These are phyloP conservation scores for Phylloboletellus chloephorus DNA, from an alignment of 1,284 basidiomycete genomes.

Conservation along the genomic window DNA sequence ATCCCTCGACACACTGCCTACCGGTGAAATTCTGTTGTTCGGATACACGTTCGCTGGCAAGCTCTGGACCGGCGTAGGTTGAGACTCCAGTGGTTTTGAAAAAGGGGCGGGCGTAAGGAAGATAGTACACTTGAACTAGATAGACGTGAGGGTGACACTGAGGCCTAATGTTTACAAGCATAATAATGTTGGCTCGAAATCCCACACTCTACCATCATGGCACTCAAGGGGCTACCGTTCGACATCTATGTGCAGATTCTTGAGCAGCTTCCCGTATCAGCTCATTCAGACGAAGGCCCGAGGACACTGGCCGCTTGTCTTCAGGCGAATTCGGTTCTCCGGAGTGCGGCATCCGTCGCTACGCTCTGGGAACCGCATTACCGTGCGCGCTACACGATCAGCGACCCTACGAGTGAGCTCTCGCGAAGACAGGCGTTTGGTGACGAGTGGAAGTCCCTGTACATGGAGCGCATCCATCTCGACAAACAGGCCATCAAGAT, in stretches of 20 bases:
- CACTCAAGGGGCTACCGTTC: slow-evolving; percentile 23
- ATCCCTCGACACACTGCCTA: no score
- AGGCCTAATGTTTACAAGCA: no score
- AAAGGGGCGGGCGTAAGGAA: no score
- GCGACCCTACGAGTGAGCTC: slow-evolving; percentile 34
- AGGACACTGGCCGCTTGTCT: slow-evolving; percentile 26
- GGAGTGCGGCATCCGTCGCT: slow-evolving; percentile 25
- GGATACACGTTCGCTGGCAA: no score
- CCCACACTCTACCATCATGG: slow-evolving; percentile 18
- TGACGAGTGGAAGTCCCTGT: slow-evolving; percentile 45
- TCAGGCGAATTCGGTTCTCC: slow-evolving; percentile 21
- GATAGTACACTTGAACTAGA: no score
- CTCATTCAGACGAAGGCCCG: slow-evolving; percentile 19
- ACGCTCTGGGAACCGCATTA: slow-evolving; percentile 51
- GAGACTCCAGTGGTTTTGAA: no score
- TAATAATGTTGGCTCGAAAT: no score
- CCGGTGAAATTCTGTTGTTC: no score
- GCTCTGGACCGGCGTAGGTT: no score
- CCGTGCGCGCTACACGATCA: slow-evolving; percentile 41
- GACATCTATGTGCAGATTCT: slow-evolving; percentile 31
- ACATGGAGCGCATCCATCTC: slow-evolving; percentile 38
- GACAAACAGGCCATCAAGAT: slow-evolving; percentile 40
- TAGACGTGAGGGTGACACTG: no score
- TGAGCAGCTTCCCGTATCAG: slow-evolving; percentile 24
- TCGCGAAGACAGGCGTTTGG: slow-evolving; percentile 28